A percentile compares a stretch with the other conserved stretches of the same genome.
These are phyloP conservation scores for Carpinus fangiana DNA, from an alignment of 306 rosid species.

Conservation along the genomic window DNA sequence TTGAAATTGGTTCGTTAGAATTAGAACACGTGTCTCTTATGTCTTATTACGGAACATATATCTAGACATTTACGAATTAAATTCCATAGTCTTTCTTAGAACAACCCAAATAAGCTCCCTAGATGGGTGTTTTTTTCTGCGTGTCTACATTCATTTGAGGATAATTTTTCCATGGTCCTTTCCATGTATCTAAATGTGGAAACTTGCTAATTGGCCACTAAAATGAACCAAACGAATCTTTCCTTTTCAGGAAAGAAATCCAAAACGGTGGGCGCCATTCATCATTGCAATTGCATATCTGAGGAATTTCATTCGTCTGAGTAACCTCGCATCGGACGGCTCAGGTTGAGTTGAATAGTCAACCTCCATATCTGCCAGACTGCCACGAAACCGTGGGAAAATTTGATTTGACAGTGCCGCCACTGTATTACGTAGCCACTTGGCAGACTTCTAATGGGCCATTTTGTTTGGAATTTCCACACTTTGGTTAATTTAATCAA, in stretches of 20 bases:
- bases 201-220: too few species aligned
- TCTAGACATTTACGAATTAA: too few species aligned
- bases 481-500: constrained; percentile 22
- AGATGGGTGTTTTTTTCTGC: too few species aligned
- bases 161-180: too few species aligned
- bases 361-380: constrained; percentile 26
- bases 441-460: background rate
- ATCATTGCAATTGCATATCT: background rate
- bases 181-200: too few species aligned
- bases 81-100: too few species aligned
- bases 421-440: background rate
- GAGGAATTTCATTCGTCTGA: constrained; percentile 14
- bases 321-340: constrained; percentile 2
- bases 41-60: too few species aligned
- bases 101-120: too few species aligned
- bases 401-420: constrained; percentile 16
- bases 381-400: background rate
- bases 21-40: too few species aligned
- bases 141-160: too few species aligned
- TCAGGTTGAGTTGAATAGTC: background rate
- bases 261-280: background rate
- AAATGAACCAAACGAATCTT: background rate
- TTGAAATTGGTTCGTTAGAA: too few species aligned
- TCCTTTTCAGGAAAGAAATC: background rate
- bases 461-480: background rate